Evolutionary conservation across 1,284 basidiomycete genomes (phyloP).

Genomic region (Ustilago tritici): DNA sequence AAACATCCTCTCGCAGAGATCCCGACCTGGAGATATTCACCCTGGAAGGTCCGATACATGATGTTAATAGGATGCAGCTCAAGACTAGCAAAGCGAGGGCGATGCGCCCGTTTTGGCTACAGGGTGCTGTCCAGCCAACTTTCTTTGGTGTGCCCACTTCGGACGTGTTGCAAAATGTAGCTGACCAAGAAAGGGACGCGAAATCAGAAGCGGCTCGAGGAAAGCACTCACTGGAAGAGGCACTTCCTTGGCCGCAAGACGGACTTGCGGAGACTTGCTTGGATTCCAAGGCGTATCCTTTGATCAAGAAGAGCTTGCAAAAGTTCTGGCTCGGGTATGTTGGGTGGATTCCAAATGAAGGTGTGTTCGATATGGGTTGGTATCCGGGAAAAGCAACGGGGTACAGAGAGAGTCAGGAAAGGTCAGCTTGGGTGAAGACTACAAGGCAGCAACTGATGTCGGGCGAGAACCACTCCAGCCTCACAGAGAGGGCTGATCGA

Average conservation of each 20-base stretch:
- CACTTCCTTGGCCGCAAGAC: constrained; percentile 37
- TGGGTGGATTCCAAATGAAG: constrained; percentile 30
- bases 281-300: constrained; percentile 15
- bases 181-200: constrained; percentile 1
- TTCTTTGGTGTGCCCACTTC: constrained; percentile 30
- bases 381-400: constrained; percentile 44
- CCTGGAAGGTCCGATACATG: constrained; percentile 15
- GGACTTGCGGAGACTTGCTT: constrained; percentile 23
- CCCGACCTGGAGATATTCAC: constrained; percentile 26
- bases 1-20: constrained; percentile 10
- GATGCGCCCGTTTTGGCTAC: constrained; percentile 31
- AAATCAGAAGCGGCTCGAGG: constrained; percentile 3
- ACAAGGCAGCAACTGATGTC: constrained; percentile 6
- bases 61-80: constrained; percentile 15
- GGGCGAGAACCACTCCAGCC: background rate
- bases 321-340: constrained; percentile 31
- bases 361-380: constrained; percentile 46
- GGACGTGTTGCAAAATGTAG: background rate
- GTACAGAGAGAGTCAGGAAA: constrained; percentile 16
- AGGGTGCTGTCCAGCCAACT: constrained; percentile 25
- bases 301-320: constrained; percentile 20
- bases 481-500: constrained; percentile 1
- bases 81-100: constrained; percentile 27
- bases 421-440: constrained; percentile 21
- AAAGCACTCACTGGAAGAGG: background rate